Percentiles rank a stretch among this genome's conserved stretches.
Evolutionary conservation across 192 early-diverging fungal genomes (phyloP).

Genomic region (Rhizophagus sp.): DNA sequence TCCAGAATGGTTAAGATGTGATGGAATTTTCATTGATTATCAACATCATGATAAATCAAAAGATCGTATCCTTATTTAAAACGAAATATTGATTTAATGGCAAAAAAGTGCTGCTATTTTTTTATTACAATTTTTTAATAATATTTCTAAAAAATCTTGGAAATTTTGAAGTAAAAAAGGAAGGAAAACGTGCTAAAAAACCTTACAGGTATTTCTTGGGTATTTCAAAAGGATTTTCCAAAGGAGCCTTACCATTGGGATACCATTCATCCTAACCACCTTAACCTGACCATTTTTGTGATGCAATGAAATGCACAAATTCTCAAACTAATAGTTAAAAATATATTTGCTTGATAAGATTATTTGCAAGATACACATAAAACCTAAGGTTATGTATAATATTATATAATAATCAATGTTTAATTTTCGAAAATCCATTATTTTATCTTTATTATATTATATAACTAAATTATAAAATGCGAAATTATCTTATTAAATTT

Average conservation of each 20-base stretch:
- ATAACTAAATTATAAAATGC: too few relatives aligned
- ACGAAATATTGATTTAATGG: too few relatives aligned
- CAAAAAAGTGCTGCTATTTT: too few relatives aligned
- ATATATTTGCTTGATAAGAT: too few relatives aligned
- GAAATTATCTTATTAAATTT: too few relatives aligned
- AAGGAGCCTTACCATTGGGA: not conserved
- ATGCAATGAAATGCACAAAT: not conserved
- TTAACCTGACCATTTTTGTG: not conserved
- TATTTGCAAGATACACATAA: too few relatives aligned
- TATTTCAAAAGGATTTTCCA: not conserved
- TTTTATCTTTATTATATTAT: too few relatives aligned
- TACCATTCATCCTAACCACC: not conserved
- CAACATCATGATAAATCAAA: not conserved
- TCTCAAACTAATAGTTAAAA: not conserved
- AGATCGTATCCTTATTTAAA: not conserved
- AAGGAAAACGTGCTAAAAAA: not conserved
- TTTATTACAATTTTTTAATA: not conserved
- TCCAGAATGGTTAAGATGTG: conserved; percentile 2
- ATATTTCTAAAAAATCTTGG: not conserved
- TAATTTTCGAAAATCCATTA: too few relatives aligned
- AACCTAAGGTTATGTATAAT: too few relatives aligned
- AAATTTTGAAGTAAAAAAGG: conserved; percentile 11
- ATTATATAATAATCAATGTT: too few relatives aligned
- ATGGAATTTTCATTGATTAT: not conserved
- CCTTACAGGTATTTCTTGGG: not conserved